phyloP scores from a whole-genome alignment of 805 yeast genomes.

The Candida manassasensis region DNA sequence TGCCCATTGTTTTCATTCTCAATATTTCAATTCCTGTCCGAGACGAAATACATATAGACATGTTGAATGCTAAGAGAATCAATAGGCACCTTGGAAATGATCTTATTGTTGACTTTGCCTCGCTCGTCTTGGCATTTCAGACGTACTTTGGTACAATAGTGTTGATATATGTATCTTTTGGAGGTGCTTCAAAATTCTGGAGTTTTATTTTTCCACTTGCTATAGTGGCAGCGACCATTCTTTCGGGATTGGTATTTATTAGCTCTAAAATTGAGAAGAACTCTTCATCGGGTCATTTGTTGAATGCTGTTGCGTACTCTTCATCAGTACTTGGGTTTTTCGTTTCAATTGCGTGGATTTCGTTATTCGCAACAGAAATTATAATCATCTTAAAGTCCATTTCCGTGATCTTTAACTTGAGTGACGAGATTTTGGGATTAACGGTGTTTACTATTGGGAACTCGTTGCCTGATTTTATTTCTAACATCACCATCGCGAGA shows the following conservation, averaged over 20 bases:
- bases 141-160: conserved; percentile 23
- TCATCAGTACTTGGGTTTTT: conserved; percentile 56
- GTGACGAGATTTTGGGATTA: conserved; percentile 79
- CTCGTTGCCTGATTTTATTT: conserved; percentile 83
- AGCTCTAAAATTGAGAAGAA: conserved; percentile 7
- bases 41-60: conserved; percentile 13
- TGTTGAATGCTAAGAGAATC: conserved; percentile 6
- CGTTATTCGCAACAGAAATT: conserved; percentile 65
- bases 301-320: conserved; percentile 16
- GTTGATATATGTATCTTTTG: conserved; percentile 15
- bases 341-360: conserved; percentile 62
- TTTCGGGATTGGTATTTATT: conserved; percentile 6
- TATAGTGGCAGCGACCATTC: conserved; percentile 5
- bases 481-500: conserved; percentile 73
- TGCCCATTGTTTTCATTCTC: conserved; percentile 23
- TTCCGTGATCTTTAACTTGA: conserved; percentile 54
- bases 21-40: conserved; percentile 32
- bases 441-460: conserved; percentile 92
- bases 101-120: conserved; percentile 13
- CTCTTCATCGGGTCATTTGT: conserved; percentile 6
- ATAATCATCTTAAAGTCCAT: conserved; percentile 59
- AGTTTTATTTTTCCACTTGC: conserved; percentile 10
- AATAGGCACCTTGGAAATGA: conserved; percentile 5
- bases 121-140: conserved; percentile 22
- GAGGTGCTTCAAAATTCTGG: conserved; percentile 9